Evolutionary conservation across 192 early-diverging fungal genomes (phyloP), one percentile per base, ranked within the genome.

Genomic region (Thoreauomyces humboldtii): DNA sequence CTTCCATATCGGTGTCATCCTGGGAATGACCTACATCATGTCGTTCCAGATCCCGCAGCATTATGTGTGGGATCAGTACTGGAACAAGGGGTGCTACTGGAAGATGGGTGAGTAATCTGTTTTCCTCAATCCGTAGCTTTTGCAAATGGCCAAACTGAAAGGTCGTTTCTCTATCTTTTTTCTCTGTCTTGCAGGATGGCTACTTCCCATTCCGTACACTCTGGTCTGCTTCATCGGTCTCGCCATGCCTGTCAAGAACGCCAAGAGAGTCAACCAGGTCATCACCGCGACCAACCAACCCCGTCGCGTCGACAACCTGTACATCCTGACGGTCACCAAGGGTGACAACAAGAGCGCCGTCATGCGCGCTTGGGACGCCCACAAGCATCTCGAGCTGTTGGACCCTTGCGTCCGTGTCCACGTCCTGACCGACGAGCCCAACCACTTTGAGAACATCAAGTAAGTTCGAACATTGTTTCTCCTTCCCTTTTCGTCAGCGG

Each of bases 361-460:
- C 19, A 72, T 80, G 59, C 78, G 81, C 22, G 67, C 81, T 4
- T 83, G 78, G 75, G 61, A 78, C 45, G 76, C 76, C 22, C 78
- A 81, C 69, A 75, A 71, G 50, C 81, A 83, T 58, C 71, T 83
- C 54, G 81, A 83, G 59, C 41, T 43, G 14, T 61, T 83, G 19
- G 72, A 83, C 72, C 81, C 81, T 27, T 73, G 67, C 32, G 67
- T 83, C 37, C 78, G 81, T 17, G 78, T 83, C 12, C 81, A 83
- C 62, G 78, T 83, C 19, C 72, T 83, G 24, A 83, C 81, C 1
- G 81, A 83, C 70, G 81, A 83, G 60, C 81, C 81, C 24, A 77
- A 81, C 65, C 70, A 68, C 45, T 81, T 81, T 55, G 78, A 81
- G 41, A 65, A 65, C 42, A 80, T 83, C 73, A 80, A 83, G n/a